These are phyloP conservation scores for Cercospora berteroae DNA, from an alignment of 2,329 filamentous ascomycete species.

Conservation along the genomic window DNA sequence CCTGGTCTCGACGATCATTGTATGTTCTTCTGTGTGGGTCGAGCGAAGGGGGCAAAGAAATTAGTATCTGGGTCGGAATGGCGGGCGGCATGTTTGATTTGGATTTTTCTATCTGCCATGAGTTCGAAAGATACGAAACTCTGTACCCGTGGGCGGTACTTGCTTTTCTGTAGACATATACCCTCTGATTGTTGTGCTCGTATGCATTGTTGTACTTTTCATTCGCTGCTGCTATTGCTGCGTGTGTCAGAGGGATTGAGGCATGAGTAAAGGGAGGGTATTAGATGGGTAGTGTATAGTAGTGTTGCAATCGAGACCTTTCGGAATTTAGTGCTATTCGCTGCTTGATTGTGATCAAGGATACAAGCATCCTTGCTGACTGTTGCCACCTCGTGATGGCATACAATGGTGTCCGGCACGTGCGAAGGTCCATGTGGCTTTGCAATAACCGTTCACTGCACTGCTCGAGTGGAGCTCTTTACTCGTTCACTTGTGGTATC, in stretches of 20 bases:
- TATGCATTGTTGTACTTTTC: conserved; percentile 1
- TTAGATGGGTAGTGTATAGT: neutral
- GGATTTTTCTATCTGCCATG: neutral
- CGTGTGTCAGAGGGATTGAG: neutral
- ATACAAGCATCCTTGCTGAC: neutral
- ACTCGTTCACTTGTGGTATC: neutral
- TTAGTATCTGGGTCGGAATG: neutral
- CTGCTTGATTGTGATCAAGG: neutral
- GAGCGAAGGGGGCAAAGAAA: neutral
- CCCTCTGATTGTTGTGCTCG: conserved; percentile 3
- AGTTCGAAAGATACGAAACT: conserved; percentile 4
- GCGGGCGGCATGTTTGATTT: neutral
- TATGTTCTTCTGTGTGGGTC: neutral
- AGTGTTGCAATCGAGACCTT: neutral
- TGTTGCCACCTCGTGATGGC: neutral
- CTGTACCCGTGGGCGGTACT: neutral
- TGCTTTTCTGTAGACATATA: conserved; percentile 10
- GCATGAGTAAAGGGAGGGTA: neutral
- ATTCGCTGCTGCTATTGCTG: neutral
- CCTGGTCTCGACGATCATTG: conserved; percentile 3
- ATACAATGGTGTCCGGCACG: neutral
- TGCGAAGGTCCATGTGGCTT: neutral
- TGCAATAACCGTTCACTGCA: neutral
- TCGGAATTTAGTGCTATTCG: neutral
- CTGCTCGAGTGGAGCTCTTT: neutral